Base-by-base conservation (phyloP, 495 filamentous ascomycete species). In the Aspergillus heteromorphus region DNA sequence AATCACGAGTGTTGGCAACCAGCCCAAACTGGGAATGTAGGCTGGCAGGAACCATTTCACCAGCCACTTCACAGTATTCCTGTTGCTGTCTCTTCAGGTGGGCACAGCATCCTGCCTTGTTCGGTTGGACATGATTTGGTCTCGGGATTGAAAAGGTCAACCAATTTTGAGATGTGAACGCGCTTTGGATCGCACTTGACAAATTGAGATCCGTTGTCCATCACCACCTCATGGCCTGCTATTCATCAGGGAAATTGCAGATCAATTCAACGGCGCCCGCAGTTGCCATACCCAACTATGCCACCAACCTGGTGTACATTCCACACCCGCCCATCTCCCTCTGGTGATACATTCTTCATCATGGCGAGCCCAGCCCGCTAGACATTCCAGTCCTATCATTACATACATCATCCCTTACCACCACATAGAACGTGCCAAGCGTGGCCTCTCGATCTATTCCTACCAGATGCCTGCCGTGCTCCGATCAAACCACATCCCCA, bases 371-470 rank as follows among this genome's bases (percentile, higher is more conserved):
- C 41, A 23, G 21, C 17, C 20, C 30, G 23, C 55, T 57, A 64
- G 49, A 49, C 69, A 75, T 71, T 69, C 70, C 69, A 66, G 48
- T 52, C 51, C 6, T 65, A 70, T 70, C 59, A 59, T 71, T 67
- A 67, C 60, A 58, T 59, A 45, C 45, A 43, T 53, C 23, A 48
- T 48, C 31, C 48, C 48, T 50, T 40, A 13, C 10, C 27, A 43
- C 31, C 40, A 34, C 40, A 20, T 6, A 20, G 29, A 48, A 40
- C 29, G 42, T 21, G 19, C 23, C 19, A 13, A 53, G 17, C 27
- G 34, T 45, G 40, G 27, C 30, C 19, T 40, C 18, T 16, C 20
- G 30, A 55, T 19, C 17, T 18, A 30, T 45, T 54, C 21, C 42
- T 29, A 21, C 25, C 7, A 38, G 16, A 18, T 29, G 11, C 17